A percentile compares a stretch with the other conserved stretches of the same genome.
Conservation (phyloP, 2,329 filamentous ascomycete genomes). For the Thermothelomyces thermophilus region DNA sequence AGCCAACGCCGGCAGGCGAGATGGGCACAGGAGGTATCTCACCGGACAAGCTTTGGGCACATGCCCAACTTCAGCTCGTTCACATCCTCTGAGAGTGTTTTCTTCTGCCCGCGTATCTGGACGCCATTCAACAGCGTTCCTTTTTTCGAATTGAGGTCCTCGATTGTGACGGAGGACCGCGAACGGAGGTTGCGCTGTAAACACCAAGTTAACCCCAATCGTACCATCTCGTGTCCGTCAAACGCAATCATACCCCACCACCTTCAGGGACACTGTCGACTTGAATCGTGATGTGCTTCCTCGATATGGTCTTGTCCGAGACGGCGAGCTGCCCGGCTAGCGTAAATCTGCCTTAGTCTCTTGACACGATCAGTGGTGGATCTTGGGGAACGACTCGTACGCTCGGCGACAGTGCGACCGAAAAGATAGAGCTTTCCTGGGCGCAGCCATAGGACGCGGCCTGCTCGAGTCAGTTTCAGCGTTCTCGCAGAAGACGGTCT, state of each 20-base stretch:
- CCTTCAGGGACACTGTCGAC: slow-evolving; percentile 59
- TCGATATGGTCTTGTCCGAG: slow-evolving; percentile 74
- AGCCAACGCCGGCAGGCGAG: background rate
- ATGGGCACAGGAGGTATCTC: slow-evolving; percentile 17
- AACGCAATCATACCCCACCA: slow-evolving; percentile 52
- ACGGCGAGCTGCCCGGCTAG: slow-evolving; percentile 62
- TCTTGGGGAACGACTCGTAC: slow-evolving; percentile 34
- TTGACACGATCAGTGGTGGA: background rate
- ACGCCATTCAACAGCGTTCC: slow-evolving; percentile 74
- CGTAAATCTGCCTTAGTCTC: slow-evolving; percentile 3
- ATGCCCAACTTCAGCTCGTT: slow-evolving; percentile 67
- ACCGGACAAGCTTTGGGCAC: slow-evolving; percentile 58
- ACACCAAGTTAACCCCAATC: background rate
- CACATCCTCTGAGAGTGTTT: slow-evolving; percentile 47
- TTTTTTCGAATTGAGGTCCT: slow-evolving; percentile 76
- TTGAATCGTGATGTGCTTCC: slow-evolving; percentile 76
- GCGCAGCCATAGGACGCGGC: slow-evolving; percentile 72
- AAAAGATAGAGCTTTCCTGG: slow-evolving; percentile 82
- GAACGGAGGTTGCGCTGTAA: slow-evolving; percentile 54
- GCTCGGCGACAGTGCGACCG: slow-evolving; percentile 66
- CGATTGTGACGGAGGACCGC: slow-evolving; percentile 64
- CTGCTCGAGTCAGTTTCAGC: slow-evolving; percentile 32
- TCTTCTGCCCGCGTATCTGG: slow-evolving; percentile 57
- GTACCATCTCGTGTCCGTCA: background rate
- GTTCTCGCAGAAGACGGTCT: background rate